Evolutionary conservation across 257 asterid genomes (phyloP), one percentile per base, ranked within the genome.

Genomic region (Fraxinus cuspidata): DNA sequence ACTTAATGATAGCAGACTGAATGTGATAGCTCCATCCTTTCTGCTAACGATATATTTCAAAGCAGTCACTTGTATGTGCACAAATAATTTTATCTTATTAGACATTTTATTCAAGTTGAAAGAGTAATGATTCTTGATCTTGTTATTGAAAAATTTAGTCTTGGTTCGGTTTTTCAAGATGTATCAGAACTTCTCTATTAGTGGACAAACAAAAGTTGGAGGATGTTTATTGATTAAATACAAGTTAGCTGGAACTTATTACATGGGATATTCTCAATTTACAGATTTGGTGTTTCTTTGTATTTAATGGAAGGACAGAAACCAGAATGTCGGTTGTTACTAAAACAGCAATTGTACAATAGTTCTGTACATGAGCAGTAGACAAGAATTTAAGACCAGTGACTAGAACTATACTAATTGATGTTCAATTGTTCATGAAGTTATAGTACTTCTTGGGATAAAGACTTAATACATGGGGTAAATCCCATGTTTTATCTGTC

Each of bases 391-490:
- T 72, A 79, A 79, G 81, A 37, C 77, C 71, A 68, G 79, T 56
- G 70, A 72, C 67, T 81, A 53, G 68, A 23, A 66, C 21, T n/a
- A 2, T 19, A 53, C 27, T 53, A 58, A 58, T 58, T n/a, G 27
- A 58, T 58, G 29, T 58, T 79, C 84, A 77, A 63, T 72, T 74
- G 13, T 64, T 60, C 28, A 79, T 81, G 75, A 80, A 85, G 81
- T 76, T 76, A 19, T 18, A 19, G 87, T 85, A 85, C 89, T 80
- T 83, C 88, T 75, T 83, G 81, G 60, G 74, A 79, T 82, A 31
- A 80, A 71, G 66, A 8, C 11, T 32, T 32, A 32, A 32, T n/a
- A n/a, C 5, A 32, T 32, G 35, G 35, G 35, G 35, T 32, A 32
- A 4, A 32, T 74, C 34, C 68, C 67, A 21, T 16, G 35, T 66